Evolutionary conservation across 495 filamentous ascomycete genomes (phyloP).

Genomic region (Cercophora scortea): DNA sequence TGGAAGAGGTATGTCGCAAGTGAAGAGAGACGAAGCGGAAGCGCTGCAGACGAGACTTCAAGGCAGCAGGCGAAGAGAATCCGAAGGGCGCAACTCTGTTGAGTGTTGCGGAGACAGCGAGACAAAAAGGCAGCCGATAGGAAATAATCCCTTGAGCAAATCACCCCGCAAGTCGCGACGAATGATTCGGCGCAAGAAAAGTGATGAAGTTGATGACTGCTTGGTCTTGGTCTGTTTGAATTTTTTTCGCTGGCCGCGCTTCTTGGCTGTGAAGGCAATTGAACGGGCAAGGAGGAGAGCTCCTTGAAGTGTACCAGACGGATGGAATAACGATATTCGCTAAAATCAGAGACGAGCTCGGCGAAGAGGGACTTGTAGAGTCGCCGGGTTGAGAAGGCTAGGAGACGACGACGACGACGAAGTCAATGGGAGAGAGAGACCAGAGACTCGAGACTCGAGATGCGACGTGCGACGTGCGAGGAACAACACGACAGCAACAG

Average conservation of each 20-base stretch:
- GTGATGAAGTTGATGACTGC: slow-evolving; percentile 5
- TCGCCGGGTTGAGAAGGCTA: background rate
- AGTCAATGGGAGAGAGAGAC: slow-evolving; percentile 11
- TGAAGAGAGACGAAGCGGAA: background rate
- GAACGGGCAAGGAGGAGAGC: slow-evolving; percentile 2
- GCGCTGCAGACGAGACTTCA: background rate
- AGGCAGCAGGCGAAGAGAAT: slow-evolving; percentile 2
- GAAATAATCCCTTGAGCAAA: background rate
- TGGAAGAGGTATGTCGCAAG: background rate
- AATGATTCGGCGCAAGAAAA: background rate
- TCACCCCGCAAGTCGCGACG: background rate
- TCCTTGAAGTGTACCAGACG: slow-evolving; percentile 1
- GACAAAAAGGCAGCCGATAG: background rate
- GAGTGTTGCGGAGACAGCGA: background rate
- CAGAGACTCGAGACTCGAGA: background rate
- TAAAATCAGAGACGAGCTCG: slow-evolving; percentile 2
- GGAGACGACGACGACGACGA: slow-evolving; percentile 2
- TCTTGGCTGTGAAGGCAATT: too few species aligned
- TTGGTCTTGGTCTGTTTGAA: background rate
- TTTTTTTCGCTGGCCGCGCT: too few species aligned
- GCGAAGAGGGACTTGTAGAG: slow-evolving; percentile 2
- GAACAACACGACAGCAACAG: slow-evolving; percentile 10
- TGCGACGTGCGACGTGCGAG: slow-evolving; percentile 6
- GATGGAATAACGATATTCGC: background rate
- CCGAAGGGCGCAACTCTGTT: slow-evolving; percentile 4